These are phyloP conservation scores for Lizonia empirigonia DNA, from an alignment of 2,329 filamentous ascomycete genomes.

Conservation along the genomic window DNA sequence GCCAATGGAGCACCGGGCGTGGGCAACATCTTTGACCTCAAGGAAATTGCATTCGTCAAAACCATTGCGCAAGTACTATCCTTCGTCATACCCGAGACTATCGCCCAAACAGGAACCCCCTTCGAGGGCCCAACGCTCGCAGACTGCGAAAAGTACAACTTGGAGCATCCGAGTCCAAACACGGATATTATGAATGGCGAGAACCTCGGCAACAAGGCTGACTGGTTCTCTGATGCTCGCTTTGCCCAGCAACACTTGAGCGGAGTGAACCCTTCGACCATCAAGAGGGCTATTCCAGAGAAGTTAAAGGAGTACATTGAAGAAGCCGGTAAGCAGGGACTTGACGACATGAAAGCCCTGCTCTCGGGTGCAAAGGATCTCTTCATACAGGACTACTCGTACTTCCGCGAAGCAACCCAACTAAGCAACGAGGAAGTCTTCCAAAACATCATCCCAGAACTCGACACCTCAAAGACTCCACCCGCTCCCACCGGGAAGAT, in stretches of 20 bases:
- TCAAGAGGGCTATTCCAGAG: neutral
- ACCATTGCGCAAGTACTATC: neutral
- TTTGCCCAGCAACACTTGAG: conserved; percentile 16
- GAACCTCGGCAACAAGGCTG: conserved; percentile 10
- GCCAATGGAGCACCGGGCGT: neutral
- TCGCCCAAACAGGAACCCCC: conserved; percentile 3
- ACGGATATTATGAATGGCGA: conserved; percentile 18
- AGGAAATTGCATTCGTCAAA: neutral
- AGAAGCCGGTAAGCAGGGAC: conserved; percentile 7
- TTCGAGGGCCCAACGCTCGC: conserved; percentile 13
- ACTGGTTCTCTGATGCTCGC: conserved; percentile 17
- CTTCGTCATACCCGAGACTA: conserved; percentile 9
- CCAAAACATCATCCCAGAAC: conserved; percentile 2
- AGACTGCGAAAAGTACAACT: conserved; percentile 15
- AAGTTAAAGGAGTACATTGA: neutral
- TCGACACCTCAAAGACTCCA: neutral
- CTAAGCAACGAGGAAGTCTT: conserved; percentile 3
- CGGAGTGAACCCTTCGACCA: conserved; percentile 15
- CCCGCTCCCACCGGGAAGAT: conserved; percentile 1
- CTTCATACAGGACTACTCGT: conserved; percentile 16
- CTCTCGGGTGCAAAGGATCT: conserved; percentile 3
- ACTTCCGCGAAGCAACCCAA: conserved; percentile 11
- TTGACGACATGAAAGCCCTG: neutral
- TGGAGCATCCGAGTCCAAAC: conserved; percentile 5
- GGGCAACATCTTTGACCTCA: conserved; percentile 4